These are phyloP conservation scores for Echites panduratus DNA, from an alignment of 257 asterid species.

Conservation along the genomic window DNA sequence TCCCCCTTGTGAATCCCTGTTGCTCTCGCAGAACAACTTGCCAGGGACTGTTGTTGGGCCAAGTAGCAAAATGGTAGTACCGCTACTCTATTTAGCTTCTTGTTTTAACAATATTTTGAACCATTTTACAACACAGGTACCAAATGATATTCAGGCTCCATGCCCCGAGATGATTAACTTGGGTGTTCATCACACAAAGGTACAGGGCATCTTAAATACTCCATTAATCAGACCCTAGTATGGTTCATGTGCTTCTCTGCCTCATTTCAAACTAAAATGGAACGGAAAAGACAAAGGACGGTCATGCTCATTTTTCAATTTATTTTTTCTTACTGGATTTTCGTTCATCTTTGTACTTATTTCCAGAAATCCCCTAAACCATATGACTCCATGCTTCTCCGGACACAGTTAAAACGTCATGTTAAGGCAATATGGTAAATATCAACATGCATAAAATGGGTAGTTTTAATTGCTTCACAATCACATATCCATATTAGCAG, in stretches of 20 bases:
- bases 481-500: not conserved
- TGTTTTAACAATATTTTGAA: too few relatives aligned
- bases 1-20: not conserved
- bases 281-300: not conserved
- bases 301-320: not conserved
- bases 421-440: not conserved
- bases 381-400: not conserved
- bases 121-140: not conserved
- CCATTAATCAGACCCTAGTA: not conserved
- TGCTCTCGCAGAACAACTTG: not conserved
- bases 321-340: not conserved
- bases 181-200: not conserved
- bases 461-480: not conserved
- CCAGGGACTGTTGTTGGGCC: not conserved
- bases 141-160: not conserved
- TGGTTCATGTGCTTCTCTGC: too few relatives aligned
- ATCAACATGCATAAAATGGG: not conserved
- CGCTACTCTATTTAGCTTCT: not conserved
- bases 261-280: not conserved
- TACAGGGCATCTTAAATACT: not conserved
- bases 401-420: not conserved
- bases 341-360: not conserved
- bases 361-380: not conserved
- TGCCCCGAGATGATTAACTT: not conserved
- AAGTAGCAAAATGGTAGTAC: not conserved